A percentile compares a stretch with the other conserved stretches of the same genome.
Conservation (phyloP, 345 rosid genomes). For the Turnera subulata region DNA sequence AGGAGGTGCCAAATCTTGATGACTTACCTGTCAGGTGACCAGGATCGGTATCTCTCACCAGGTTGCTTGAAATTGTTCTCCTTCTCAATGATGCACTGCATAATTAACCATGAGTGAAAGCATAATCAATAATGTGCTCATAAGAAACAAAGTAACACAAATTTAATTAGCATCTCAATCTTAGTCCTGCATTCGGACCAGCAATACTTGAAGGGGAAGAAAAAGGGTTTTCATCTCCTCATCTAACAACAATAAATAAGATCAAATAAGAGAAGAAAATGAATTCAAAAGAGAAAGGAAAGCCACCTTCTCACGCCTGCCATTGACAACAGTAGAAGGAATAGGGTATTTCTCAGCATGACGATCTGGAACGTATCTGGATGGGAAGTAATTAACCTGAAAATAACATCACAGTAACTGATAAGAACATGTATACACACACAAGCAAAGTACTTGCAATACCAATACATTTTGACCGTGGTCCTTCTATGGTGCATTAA, state of each 20-base stretch:
- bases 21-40: slow-evolving; percentile 70
- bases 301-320: slow-evolving; percentile 81
- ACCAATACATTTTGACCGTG: neutral
- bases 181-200: no score
- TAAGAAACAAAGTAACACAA: no score
- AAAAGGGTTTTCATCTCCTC: no score
- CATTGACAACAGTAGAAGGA: slow-evolving; percentile 46
- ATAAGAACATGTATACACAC: neutral
- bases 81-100: slow-evolving; percentile 73
- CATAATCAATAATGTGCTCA: no score
- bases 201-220: no score
- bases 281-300: neutral
- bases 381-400: slow-evolving; percentile 93
- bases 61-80: slow-evolving; percentile 97
- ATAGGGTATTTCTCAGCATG: slow-evolving; percentile 66
- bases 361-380: slow-evolving; percentile 71
- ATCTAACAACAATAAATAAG: no score
- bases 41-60: slow-evolving; percentile 85
- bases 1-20: neutral
- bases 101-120: slow-evolving; percentile 4
- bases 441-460: neutral
- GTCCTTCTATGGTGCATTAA: neutral
- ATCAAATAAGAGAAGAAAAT: no score
- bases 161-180: no score
- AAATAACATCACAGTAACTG: slow-evolving; percentile 13